Conservation (phyloP, 2,329 filamentous ascomycete genomes). For the Metarhizium brunneum region DNA sequence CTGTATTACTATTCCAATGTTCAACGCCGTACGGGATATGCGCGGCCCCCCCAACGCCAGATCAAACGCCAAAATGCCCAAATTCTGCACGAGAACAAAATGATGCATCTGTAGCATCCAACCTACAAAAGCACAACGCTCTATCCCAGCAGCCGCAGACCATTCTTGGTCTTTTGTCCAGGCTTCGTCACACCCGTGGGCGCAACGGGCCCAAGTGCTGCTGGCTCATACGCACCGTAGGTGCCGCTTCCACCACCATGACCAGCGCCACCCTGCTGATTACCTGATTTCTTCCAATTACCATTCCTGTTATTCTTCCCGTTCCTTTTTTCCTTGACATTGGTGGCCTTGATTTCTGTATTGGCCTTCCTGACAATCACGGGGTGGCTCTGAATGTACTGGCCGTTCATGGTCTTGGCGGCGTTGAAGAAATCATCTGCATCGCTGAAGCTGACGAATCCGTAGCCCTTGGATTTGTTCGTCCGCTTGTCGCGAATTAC, state of each 20-base stretch:
- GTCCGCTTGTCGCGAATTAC: slow-evolving; percentile 94
- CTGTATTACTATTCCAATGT: not conserved
- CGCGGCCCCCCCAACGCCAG: slow-evolving; percentile 2
- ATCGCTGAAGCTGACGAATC: slow-evolving; percentile 92
- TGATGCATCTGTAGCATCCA: not conserved
- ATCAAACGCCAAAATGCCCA: slow-evolving; percentile 12
- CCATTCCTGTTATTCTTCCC: slow-evolving; percentile 28
- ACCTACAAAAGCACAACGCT: not conserved
- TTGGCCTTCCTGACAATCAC: slow-evolving; percentile 80
- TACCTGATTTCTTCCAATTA: slow-evolving; percentile 21
- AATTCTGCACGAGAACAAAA: not conserved
- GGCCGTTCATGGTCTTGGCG: slow-evolving; percentile 96
- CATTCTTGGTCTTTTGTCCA: slow-evolving; percentile 59
- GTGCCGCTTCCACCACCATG: slow-evolving; percentile 19
- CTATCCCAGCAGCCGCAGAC: slow-evolving; percentile 51
- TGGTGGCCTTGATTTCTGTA: slow-evolving; percentile 77
- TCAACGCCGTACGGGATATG: slow-evolving; percentile 3
- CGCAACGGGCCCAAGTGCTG: slow-evolving; percentile 36
- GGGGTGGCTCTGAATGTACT: slow-evolving; percentile 97
- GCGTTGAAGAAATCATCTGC: slow-evolving; percentile 95
- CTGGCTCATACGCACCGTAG: slow-evolving; percentile 39
- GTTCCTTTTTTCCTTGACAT: slow-evolving; percentile 49
- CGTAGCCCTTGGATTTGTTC: slow-evolving; percentile 91
- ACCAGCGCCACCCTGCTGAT: slow-evolving; percentile 18
- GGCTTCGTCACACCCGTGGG: slow-evolving; percentile 50